These are phyloP conservation scores for Penicillium ucsense DNA, from an alignment of 495 filamentous ascomycete species.

Conservation along the genomic window DNA sequence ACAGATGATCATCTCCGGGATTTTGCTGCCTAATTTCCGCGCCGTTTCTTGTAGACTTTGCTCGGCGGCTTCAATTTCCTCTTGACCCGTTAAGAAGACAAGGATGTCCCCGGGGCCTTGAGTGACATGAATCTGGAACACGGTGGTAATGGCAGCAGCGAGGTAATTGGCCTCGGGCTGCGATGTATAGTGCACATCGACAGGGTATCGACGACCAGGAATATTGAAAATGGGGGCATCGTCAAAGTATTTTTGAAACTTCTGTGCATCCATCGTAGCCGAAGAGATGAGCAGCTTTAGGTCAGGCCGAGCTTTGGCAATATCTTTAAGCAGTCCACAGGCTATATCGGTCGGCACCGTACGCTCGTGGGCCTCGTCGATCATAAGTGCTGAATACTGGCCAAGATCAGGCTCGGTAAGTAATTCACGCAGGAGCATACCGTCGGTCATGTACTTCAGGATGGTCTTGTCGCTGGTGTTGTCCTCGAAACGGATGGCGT, in stretches of 20 bases:
- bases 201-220: constrained; percentile 80
- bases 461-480: constrained; percentile 86
- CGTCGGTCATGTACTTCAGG: constrained; percentile 97
- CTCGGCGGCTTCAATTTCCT: constrained; percentile 82
- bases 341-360: constrained; percentile 89
- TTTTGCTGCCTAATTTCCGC: constrained; percentile 68
- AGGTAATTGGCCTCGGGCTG: constrained; percentile 94
- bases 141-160: constrained; percentile 80
- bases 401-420: constrained; percentile 80
- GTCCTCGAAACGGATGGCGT: constrained; percentile 94
- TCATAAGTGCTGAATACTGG: constrained; percentile 86
- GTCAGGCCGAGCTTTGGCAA: constrained; percentile 76
- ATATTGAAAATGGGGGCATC: constrained; percentile 95
- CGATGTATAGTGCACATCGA: constrained; percentile 86
- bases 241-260: constrained; percentile 89
- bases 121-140: constrained; percentile 92
- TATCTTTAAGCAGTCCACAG: constrained; percentile 84
- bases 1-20: constrained; percentile 78
- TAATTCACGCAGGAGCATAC: constrained; percentile 89
- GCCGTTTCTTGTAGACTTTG: constrained; percentile 72
- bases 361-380: constrained; percentile 95
- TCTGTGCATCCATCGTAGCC: constrained; percentile 90
- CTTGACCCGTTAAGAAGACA: constrained; percentile 82
- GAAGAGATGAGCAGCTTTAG: constrained; percentile 89
- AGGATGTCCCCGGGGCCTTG: constrained; percentile 83